Evolutionary conservation across 768 basidiomycete genomes (phyloP).

Genomic region (Lentinula guzmanii): DNA sequence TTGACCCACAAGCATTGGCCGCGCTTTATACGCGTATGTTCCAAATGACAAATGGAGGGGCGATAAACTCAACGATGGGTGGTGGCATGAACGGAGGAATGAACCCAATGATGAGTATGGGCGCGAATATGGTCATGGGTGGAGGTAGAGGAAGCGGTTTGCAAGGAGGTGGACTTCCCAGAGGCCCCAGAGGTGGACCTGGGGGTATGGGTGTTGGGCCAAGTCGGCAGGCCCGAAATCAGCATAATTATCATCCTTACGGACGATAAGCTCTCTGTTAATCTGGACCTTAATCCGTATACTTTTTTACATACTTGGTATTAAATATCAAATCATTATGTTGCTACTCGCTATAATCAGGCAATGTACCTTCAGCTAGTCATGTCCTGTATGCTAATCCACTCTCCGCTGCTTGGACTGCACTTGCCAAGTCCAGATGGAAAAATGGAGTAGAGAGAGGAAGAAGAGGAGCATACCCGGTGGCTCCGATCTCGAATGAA

Average conservation of each 20-base stretch:
- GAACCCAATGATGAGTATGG: background rate
- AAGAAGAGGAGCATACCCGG: constrained; percentile 36
- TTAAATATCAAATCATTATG: background rate
- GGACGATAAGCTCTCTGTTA: background rate
- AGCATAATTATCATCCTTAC: constrained; percentile 7
- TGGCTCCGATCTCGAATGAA: constrained; percentile 4
- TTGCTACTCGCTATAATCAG: too few species aligned
- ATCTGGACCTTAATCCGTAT: too few species aligned
- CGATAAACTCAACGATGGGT: constrained; percentile 52
- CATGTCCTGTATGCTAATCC: constrained; percentile 12
- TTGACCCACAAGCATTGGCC: constrained; percentile 91
- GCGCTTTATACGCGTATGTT: constrained; percentile 95
- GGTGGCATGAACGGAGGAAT: background rate
- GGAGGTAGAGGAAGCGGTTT: background rate
- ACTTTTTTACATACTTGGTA: background rate
- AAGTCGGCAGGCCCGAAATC: background rate
- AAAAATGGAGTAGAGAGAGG: constrained; percentile 72
- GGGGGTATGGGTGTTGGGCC: constrained; percentile 4
- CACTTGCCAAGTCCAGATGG: constrained; percentile 79
- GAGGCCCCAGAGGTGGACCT: background rate
- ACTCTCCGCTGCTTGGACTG: constrained; percentile 64
- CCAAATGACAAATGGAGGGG: constrained; percentile 59
- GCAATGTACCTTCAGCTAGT: background rate
- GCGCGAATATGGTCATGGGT: background rate
- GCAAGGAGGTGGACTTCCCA: background rate